Conservation (phyloP, 2,329 filamentous ascomycete species). For the Ilyonectria destructans region DNA sequence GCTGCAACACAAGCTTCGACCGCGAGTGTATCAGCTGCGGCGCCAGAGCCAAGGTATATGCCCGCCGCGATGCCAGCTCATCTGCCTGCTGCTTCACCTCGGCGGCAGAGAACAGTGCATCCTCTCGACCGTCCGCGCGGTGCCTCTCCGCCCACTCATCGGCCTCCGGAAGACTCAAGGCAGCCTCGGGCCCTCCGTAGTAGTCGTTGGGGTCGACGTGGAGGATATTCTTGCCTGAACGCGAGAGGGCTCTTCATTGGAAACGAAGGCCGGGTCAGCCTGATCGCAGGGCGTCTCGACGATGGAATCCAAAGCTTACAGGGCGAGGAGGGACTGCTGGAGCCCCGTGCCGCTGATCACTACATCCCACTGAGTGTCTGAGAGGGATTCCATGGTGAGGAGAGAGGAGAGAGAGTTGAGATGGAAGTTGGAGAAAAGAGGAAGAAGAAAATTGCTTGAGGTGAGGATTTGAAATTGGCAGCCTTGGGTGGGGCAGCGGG, state of each 20-base stretch:
- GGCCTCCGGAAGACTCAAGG: conserved; percentile 86
- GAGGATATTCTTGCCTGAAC: conserved; percentile 91
- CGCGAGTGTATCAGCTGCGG: conserved; percentile 90
- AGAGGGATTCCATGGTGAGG: conserved; percentile 79
- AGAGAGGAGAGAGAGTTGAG: conserved; percentile 42
- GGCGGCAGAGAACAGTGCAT: conserved; percentile 49
- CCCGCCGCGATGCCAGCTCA: conserved; percentile 75
- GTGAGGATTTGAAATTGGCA: conserved; percentile 41
- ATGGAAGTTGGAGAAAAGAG: conserved; percentile 17
- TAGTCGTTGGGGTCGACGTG: conserved; percentile 91
- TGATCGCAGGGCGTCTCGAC: conserved; percentile 51
- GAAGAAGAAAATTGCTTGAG: conserved; percentile 31
- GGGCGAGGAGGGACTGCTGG: conserved; percentile 83
- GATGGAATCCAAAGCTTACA: conserved; percentile 71
- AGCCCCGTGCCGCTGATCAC: conserved; percentile 85
- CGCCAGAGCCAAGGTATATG: conserved; percentile 87
- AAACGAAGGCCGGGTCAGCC: conserved; percentile 52
- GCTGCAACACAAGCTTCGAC: conserved; percentile 81
- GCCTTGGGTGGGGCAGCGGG: conserved; percentile 43
- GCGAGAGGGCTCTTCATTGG: conserved; percentile 85
- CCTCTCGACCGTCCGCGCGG: conserved; percentile 40
- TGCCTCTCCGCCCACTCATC: conserved; percentile 78
- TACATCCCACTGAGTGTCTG: conserved; percentile 84
- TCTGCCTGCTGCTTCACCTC: conserved; percentile 57
- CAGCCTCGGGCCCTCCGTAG: conserved; percentile 90